Evolutionary conservation across 805 yeast species (phyloP).

Genomic region (Millerozyma miso): DNA sequence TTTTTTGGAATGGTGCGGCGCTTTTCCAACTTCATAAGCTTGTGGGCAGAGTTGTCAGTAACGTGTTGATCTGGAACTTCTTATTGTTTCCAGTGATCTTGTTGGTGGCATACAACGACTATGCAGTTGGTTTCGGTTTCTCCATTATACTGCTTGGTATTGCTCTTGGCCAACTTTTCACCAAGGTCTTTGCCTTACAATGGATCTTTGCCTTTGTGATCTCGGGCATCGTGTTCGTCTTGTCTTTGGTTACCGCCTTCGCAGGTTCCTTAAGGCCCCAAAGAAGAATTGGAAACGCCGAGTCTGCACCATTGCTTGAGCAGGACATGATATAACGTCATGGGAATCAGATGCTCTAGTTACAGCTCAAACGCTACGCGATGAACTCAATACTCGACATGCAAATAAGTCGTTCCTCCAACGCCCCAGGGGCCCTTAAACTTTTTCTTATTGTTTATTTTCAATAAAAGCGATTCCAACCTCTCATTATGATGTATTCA

Average conservation of each 20-base stretch:
- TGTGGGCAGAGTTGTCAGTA: conserved; percentile 65
- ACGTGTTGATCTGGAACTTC: conserved; percentile 74
- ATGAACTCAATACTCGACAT: too few species aligned
- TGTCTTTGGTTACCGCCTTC: conserved; percentile 44
- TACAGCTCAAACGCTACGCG: too few species aligned
- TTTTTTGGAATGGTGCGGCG: conserved; percentile 86
- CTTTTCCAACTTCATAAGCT: conserved; percentile 57
- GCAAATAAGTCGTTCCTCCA: too few species aligned
- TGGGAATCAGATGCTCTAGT: too few species aligned
- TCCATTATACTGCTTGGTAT: conserved; percentile 59
- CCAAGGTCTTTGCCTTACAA: conserved; percentile 70
- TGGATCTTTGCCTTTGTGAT: conserved; percentile 81
- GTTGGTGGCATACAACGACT: conserved; percentile 60
- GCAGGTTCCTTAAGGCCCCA: conserved; percentile 22
- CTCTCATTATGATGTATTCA: background rate
- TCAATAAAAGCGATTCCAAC: background rate
- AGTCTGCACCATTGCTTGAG: conserved; percentile 35
- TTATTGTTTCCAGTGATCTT: conserved; percentile 59
- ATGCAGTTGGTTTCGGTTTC: conserved; percentile 61
- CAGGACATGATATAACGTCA: too few species aligned
- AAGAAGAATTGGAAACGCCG: conserved; percentile 17
- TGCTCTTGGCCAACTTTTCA: conserved; percentile 66
- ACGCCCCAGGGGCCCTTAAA: too few species aligned
- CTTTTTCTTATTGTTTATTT: background rate
- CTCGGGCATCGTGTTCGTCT: conserved; percentile 50